Conservation (phyloP, 352 stramenopile genomes). For the Globisporangium canariense region DNA sequence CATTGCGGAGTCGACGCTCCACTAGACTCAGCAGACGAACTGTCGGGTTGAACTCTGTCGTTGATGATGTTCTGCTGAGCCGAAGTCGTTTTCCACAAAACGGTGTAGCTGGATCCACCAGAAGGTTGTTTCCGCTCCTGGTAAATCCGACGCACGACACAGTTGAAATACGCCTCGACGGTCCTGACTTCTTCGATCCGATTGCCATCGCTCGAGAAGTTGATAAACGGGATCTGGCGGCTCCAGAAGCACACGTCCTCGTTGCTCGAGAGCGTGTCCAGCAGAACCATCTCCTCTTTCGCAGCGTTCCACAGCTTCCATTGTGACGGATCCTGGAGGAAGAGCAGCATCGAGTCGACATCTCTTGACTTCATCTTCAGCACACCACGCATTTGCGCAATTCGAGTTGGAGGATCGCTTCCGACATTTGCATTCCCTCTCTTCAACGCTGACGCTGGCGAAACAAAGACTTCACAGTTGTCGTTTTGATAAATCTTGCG, state of each 20-base stretch:
- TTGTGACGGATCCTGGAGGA: slow-evolving; percentile 23
- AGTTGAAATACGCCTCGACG: slow-evolving; percentile 26
- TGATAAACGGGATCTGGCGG: slow-evolving; percentile 26
- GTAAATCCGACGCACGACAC: slow-evolving; percentile 29
- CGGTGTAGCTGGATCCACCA: slow-evolving; percentile 17
- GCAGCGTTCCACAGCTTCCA: slow-evolving; percentile 19
- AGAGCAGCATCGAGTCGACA: slow-evolving; percentile 17
- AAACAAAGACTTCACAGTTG: slow-evolving; percentile 15
- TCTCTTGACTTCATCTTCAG: slow-evolving; percentile 22
- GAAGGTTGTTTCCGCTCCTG: slow-evolving; percentile 14
- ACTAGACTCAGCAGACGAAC: not conserved
- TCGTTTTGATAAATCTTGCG: slow-evolving; percentile 13
- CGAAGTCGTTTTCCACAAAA: slow-evolving; percentile 40
- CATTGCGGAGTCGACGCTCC: slow-evolving; percentile 11
- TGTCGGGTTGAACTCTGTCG: not conserved
- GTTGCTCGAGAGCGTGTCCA: slow-evolving; percentile 25
- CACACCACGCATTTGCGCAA: slow-evolving; percentile 25
- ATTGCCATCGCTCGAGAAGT: slow-evolving; percentile 24
- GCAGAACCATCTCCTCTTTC: slow-evolving; percentile 21
- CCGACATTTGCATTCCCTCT: not conserved
- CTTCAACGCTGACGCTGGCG: not conserved
- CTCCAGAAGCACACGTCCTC: slow-evolving; percentile 43
- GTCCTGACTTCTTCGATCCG: slow-evolving; percentile 8
- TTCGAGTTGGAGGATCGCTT: not conserved
- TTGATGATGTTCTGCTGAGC: slow-evolving; percentile 21